Base-by-base conservation (phyloP, 176 grass and related monocot genomes). In the Cenchrus purpureus region DNA sequence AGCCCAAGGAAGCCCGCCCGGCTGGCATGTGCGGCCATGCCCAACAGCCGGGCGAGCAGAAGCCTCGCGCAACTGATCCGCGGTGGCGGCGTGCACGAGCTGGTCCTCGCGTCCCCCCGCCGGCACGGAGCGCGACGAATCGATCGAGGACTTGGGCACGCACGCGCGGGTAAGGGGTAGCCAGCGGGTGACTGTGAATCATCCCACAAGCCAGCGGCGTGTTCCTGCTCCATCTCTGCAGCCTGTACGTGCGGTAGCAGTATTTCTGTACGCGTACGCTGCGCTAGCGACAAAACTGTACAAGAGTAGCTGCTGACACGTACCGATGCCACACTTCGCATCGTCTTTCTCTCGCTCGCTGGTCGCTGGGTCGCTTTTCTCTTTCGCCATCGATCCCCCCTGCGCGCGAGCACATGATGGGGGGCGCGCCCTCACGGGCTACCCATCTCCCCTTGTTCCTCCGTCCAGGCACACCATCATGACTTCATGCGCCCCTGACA, bases 381-480 rank as follows among this genome's bases (percentile, higher is more conserved):
- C 79, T 66, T 58, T 86, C 2, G 79, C 83, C 79, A 78, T 70
- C 20, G 76, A 80, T 83, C 68, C 60, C 61, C 22, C 22, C 22
- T 25, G 22, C 22, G 22, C 22, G 22, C 22, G 22, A 25, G 22
- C 22, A 25, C 22, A 84, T 80, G 84, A 83, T 87, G 74, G 66
- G 54, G 22, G 74, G 48, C 9, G 48, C 48, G 8, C 29, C 16
- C 32, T 84, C 76, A 57, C 76, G 63, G 81, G 62, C 53, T 53
- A 55, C 84, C 75, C 80, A 83, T 76, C 61, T 40, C 55, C 9
- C 2, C 53, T 7, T 87, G 88, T 45, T 74, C 58, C 84, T 86
- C 72, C 65, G 8, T 11, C 14, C 54, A 65, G 32, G 54, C 74
- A 52, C 84, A 79, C 60, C 84, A 83, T 84, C 61, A 76, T 80